Evolutionary conservation across 805 yeast genomes (phyloP).

Genomic region (Kregervanrija delftensis): DNA sequence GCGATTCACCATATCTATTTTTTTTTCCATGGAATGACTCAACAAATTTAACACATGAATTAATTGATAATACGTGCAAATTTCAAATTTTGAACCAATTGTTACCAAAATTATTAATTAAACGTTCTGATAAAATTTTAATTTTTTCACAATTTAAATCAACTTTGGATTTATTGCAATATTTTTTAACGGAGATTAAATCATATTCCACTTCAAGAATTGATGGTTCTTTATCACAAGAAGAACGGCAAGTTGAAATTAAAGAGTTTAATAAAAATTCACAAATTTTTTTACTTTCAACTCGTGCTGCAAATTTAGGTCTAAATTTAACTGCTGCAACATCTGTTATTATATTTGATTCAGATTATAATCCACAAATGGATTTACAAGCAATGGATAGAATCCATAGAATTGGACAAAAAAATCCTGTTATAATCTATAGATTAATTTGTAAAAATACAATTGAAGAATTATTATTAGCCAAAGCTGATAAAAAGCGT

Average conservation of each 20-base stretch:
- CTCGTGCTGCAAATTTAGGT: conserved; percentile 94
- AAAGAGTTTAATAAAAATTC: conserved; percentile 38
- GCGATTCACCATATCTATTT: conserved; percentile 80
- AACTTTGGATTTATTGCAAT: conserved; percentile 75
- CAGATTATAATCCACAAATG: conserved; percentile 97
- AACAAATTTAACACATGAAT: conserved; percentile 20
- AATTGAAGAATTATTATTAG: conserved; percentile 74
- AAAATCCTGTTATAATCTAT: conserved; percentile 72
- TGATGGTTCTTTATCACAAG: conserved; percentile 70
- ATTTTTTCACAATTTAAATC: conserved; percentile 88
- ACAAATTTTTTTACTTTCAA: conserved; percentile 67
- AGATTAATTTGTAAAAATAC: conserved; percentile 73
- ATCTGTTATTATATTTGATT: conserved; percentile 82
- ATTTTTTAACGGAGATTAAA: conserved; percentile 49
- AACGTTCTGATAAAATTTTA: conserved; percentile 42
- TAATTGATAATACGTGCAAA: conserved; percentile 64
- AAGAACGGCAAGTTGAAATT: conserved; percentile 59
- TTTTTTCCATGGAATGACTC: conserved; percentile 69
- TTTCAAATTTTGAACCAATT: conserved; percentile 63
- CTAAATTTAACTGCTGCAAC: conserved; percentile 83
- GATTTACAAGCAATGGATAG: conserved; percentile 96
- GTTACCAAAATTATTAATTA: conserved; percentile 38
- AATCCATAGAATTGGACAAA: conserved; percentile 90
- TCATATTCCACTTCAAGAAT: conserved; percentile 41
- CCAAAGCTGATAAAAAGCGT: conserved; percentile 75